Conservation (phyloP, 1,284 basidiomycete genomes). For the Meripilus lineatus region DNA sequence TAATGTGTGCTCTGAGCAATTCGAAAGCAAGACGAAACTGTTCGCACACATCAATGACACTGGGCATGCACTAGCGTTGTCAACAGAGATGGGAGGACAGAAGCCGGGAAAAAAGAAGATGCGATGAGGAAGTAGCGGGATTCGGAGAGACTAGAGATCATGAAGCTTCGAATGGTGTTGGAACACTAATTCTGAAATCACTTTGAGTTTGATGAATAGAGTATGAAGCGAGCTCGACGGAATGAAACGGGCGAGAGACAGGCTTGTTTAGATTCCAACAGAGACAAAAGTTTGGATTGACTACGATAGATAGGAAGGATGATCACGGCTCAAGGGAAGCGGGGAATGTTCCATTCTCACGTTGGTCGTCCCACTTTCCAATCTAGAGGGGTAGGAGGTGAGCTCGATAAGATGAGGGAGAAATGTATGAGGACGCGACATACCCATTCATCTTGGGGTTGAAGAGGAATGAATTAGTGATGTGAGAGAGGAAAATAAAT, state of each 20-base stretch:
- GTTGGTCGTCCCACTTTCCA: slow-evolving; percentile 87
- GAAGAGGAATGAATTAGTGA: slow-evolving; percentile 8
- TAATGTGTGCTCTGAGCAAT: slow-evolving; percentile 66
- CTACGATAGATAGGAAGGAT: no score
- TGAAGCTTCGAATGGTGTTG: no score
- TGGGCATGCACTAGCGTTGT: slow-evolving; percentile 65
- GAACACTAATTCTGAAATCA: no score
- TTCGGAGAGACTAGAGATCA: no score
- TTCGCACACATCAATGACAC: slow-evolving; percentile 73
- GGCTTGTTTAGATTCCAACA: no score
- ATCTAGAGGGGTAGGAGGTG: slow-evolving; percentile 43
- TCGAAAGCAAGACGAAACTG: slow-evolving; percentile 74
- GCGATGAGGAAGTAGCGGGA: slow-evolving; percentile 19
- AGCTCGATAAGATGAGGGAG: slow-evolving; percentile 5
- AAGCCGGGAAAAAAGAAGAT: slow-evolving; percentile 40
- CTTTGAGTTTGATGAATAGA: no score
- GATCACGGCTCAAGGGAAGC: slow-evolving; percentile 81
- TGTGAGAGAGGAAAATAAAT: slow-evolving; percentile 3
- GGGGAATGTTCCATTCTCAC: slow-evolving; percentile 90
- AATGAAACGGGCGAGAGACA: no score
- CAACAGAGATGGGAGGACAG: slow-evolving; percentile 21
- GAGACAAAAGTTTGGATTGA: no score
- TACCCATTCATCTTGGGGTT: slow-evolving; percentile 51
- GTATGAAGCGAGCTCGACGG: no score
- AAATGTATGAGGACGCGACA: slow-evolving; percentile 16